Percentiles rank a stretch among this genome's conserved stretches.
phyloP scores from a whole-genome alignment of 2,329 filamentous ascomycete genomes.

The Endocalyx cinctus region DNA sequence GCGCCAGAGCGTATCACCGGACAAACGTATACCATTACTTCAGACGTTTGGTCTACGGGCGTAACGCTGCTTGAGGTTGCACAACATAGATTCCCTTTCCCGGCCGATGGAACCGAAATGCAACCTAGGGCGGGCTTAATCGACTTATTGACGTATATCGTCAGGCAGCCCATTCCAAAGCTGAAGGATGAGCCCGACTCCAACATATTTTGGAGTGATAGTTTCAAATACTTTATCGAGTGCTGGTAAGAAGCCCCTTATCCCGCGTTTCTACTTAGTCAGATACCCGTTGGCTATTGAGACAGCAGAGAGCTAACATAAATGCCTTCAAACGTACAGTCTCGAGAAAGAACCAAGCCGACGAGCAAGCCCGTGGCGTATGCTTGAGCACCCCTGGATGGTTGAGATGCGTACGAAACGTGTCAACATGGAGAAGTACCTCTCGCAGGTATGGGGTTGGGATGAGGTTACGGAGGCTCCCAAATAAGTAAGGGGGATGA shows the following conservation, averaged over 20 bases:
- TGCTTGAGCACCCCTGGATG: conserved; percentile 99
- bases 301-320: no score
- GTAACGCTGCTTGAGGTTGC: conserved; percentile 98
- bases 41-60: conserved; percentile 95
- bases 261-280: no score
- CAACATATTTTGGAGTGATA: conserved; percentile 90
- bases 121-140: conserved; percentile 90
- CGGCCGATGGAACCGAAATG: conserved; percentile 92
- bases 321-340: no score
- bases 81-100: conserved; percentile 97
- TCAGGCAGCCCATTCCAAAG: conserved; percentile 89
- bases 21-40: conserved; percentile 96
- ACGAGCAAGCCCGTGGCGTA: conserved; percentile 92
- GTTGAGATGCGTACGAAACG: conserved; percentile 91
- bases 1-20: conserved; percentile 96
- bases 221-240: conserved; percentile 99
- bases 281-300: neutral
- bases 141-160: conserved; percentile 94
- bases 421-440: conserved; percentile 94
- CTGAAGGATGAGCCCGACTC: conserved; percentile 91
- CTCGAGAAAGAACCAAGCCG: conserved; percentile 88
- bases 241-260: conserved; percentile 73
- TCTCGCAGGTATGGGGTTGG: conserved; percentile 97
- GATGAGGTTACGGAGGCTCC: conserved; percentile 46
- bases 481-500: no score